Conservation (phyloP, 2,329 filamentous ascomycete species). For the Alternaria angustiovoidea region DNA sequence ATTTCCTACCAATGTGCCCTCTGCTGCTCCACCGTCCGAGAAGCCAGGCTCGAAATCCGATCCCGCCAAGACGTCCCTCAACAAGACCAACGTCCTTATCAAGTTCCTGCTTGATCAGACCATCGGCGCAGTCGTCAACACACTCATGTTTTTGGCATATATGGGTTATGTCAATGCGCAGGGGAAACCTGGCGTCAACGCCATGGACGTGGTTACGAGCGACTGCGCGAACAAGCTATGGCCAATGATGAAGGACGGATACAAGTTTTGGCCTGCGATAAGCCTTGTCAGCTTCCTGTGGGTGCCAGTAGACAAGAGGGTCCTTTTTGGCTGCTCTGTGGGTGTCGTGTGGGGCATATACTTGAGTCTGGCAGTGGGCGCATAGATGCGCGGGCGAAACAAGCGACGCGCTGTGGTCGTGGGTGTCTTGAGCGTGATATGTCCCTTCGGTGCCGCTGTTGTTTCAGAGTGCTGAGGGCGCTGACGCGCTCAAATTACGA, state of each 20-base stretch:
- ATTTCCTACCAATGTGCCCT: constrained; percentile 69
- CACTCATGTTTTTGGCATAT: constrained; percentile 67
- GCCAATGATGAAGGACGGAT: constrained; percentile 65
- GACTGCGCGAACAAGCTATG: constrained; percentile 63
- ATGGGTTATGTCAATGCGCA: constrained; percentile 59
- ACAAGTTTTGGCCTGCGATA: constrained; percentile 76
- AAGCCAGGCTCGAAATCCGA: constrained; percentile 42
- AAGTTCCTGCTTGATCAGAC: constrained; percentile 77
- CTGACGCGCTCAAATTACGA: background rate
- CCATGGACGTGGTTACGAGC: constrained; percentile 37
- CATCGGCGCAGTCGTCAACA: constrained; percentile 71
- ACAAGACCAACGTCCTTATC: constrained; percentile 68
- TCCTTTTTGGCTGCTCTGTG: constrained; percentile 74
- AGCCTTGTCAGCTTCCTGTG: constrained; percentile 75
- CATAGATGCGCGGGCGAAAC: constrained; percentile 14
- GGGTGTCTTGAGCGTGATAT: background rate
- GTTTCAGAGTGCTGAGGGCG: background rate
- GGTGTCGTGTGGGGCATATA: constrained; percentile 80
- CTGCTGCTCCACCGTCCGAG: constrained; percentile 29
- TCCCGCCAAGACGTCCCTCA: constrained; percentile 51
- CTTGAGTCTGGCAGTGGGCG: constrained; percentile 67
- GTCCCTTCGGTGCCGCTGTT: no score
- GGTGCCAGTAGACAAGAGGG: constrained; percentile 74
- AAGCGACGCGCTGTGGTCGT: background rate
- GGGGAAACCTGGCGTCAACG: constrained; percentile 43